Evolutionary conservation across 495 filamentous ascomycete species (phyloP).

Genomic region (Hypoxylon fuscum): DNA sequence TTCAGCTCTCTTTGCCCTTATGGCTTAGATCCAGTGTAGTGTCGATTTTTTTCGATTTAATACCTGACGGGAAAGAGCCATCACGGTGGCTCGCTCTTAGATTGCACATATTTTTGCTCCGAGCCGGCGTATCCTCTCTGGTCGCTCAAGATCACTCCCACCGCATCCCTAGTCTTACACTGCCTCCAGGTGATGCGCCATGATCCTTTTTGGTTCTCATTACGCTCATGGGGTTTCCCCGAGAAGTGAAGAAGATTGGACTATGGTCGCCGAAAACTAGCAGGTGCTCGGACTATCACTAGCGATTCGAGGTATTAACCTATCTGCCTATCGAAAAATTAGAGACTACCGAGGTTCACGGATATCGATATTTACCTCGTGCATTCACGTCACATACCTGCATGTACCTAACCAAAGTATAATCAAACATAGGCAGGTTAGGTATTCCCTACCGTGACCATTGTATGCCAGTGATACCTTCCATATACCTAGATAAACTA

Average conservation of each 20-base stretch:
- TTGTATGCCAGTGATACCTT: no score
- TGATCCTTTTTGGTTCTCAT: slow-evolving; percentile 19
- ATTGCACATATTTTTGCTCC: slow-evolving; percentile 18
- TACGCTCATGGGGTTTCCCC: slow-evolving; percentile 6
- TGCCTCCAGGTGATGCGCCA: slow-evolving; percentile 82
- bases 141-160: slow-evolving; percentile 55
- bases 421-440: no score
- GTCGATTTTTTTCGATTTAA: slow-evolving; percentile 29
- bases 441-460: no score
- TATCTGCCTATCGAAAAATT: neutral
- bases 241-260: slow-evolving; percentile 12
- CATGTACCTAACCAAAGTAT: no score
- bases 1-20: slow-evolving; percentile 25
- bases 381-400: no score
- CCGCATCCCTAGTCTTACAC: slow-evolving; percentile 83
- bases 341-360: no score
- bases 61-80: slow-evolving; percentile 15
- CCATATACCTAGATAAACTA: no score
- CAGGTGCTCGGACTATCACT: no score
- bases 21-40: slow-evolving; percentile 31
- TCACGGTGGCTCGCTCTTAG: slow-evolving; percentile 5
- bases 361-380: no score
- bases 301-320: no score
- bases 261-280: neutral
- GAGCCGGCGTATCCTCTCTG: slow-evolving; percentile 10